Base-by-base conservation (phyloP, 169 alveolate genomes). In the Besnoitia besnoiti region DNA sequence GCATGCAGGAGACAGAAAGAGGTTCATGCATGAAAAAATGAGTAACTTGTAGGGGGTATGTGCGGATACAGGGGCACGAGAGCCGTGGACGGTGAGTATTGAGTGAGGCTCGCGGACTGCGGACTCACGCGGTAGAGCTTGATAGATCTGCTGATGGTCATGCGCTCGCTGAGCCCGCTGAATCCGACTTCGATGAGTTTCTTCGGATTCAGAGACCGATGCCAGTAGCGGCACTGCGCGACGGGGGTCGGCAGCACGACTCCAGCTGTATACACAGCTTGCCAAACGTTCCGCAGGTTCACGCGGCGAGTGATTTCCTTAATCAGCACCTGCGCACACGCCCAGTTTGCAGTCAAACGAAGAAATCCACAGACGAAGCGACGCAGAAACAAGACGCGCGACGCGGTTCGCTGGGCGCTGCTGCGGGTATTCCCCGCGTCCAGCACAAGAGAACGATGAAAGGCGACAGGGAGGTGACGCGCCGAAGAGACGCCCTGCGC, bases 271-370 rank as follows among this genome's bases (percentile, higher is more conserved):
- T 91, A 92, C 46, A 97, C 98, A 10, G 99, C 99, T 95, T 99
- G 99, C 99, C 99, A 99, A 35, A 98, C 95, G 90, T 97, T 96
- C 93, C 97, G 96, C 80, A 98, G 94, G 95, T 99, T 98, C 30
- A 98, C 98, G 95, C 99, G 97, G 89, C 99, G 96, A 0, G 99
- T 99, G 24, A 99, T 96, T 97, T 99, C 99, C 96, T 98, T 98
- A 80, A 98, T 98, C 87, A 98, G 95, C 27, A 97, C 94, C 93
- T 89, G 79, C 10, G 1, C 46, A 67, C 12, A n/a, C 40, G 44
- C 21, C 39, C 14, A 8, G 80, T 7, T 8, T 1, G 24, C 3
- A 24, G 44, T 2, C 10, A 5, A 35, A 67, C 19, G n/a, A 19
- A n/a, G 37, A 19, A n/a, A 61, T 4, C n/a, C 42, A 67, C 42